A percentile compares a stretch with the other conserved stretches of the same genome.
Conservation (phyloP, 2,329 filamentous ascomycete genomes). For the Huntiella abstrusa region DNA sequence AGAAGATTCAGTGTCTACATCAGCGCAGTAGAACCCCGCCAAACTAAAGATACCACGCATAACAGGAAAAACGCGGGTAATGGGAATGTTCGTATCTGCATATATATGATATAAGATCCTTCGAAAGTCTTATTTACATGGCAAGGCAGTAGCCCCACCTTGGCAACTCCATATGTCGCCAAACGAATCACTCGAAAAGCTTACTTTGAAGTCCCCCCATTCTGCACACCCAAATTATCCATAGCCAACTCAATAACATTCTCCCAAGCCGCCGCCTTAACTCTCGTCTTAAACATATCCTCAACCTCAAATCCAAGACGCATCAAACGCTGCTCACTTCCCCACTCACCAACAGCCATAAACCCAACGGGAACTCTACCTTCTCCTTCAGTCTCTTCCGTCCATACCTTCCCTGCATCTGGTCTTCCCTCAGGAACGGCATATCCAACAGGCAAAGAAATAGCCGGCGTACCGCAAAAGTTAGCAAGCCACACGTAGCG, state of each 20-base stretch:
- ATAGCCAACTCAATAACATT: slow-evolving; percentile 24
- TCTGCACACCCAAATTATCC: background rate
- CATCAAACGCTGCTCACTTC: slow-evolving; percentile 28
- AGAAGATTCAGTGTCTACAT: too few relatives aligned
- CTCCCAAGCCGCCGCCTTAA: slow-evolving; percentile 24
- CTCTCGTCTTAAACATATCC: slow-evolving; percentile 19
- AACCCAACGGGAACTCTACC: slow-evolving; percentile 32
- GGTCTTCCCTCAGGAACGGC: slow-evolving; percentile 20
- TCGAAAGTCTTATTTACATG: too few relatives aligned
- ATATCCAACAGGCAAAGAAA: slow-evolving; percentile 29
- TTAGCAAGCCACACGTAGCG: slow-evolving; percentile 33
- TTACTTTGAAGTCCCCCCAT: background rate
- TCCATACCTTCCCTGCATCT: slow-evolving; percentile 17
- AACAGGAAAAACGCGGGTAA: too few relatives aligned
- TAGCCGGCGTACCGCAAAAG: slow-evolving; percentile 28
- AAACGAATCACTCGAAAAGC: too few relatives aligned
- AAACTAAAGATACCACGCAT: too few relatives aligned
- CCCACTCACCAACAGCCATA: slow-evolving; percentile 38
- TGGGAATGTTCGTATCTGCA: too few relatives aligned
- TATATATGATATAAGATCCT: too few relatives aligned
- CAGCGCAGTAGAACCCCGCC: too few relatives aligned
- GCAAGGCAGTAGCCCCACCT: too few relatives aligned
- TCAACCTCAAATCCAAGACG: slow-evolving; percentile 30
- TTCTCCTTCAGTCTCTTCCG: slow-evolving; percentile 15
- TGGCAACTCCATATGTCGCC: too few relatives aligned